These are phyloP conservation scores for Papiliotrema fonsecae DNA, from an alignment of 1,284 basidiomycete genomes.

Conservation along the genomic window DNA sequence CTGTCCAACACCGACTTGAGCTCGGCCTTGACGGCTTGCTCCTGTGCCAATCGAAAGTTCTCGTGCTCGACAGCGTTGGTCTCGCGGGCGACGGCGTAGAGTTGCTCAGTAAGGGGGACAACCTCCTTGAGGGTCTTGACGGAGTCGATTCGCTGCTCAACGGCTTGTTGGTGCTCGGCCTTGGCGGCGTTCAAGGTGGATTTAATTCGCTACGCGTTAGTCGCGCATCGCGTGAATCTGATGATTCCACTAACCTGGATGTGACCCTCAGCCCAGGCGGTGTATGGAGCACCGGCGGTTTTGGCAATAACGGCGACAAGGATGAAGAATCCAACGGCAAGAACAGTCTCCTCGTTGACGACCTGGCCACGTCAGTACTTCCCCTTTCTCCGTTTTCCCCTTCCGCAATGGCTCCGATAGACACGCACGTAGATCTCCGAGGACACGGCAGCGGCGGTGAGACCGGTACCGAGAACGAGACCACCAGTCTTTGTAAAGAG, in stretches of 20 bases:
- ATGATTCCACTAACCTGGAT: conserved; percentile 54
- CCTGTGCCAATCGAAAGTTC: conserved; percentile 86
- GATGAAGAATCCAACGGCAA: conserved; percentile 76
- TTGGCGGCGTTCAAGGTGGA: conserved; percentile 77
- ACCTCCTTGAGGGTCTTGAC: conserved; percentile 94
- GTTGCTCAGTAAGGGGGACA: conserved; percentile 78
- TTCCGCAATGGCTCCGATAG: neutral
- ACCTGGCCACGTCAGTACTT: conserved; percentile 49
- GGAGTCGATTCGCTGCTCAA: conserved; percentile 84
- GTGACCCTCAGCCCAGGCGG: conserved; percentile 84
- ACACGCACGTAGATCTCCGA: conserved; percentile 80
- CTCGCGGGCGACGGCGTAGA: conserved; percentile 94
- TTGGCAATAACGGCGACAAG: conserved; percentile 81
- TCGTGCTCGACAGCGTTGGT: conserved; percentile 87
- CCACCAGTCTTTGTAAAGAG: conserved; percentile 92
- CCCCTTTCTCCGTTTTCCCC: neutral
- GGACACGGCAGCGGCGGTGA: conserved; percentile 88
- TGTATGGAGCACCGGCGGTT: conserved; percentile 77
- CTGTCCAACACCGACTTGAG: conserved; percentile 93
- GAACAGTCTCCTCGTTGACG: conserved; percentile 88
- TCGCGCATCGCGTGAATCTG: neutral
- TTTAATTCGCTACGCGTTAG: conserved; percentile 58
- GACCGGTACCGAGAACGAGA: conserved; percentile 83
- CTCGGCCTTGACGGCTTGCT: conserved; percentile 78
- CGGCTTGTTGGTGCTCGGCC: conserved; percentile 84